Percentiles rank a stretch among this genome's conserved stretches.
These are phyloP conservation scores for Tieghemostelium lacteum DNA, from an alignment of 78 protist genomes.

Conservation along the genomic window DNA sequence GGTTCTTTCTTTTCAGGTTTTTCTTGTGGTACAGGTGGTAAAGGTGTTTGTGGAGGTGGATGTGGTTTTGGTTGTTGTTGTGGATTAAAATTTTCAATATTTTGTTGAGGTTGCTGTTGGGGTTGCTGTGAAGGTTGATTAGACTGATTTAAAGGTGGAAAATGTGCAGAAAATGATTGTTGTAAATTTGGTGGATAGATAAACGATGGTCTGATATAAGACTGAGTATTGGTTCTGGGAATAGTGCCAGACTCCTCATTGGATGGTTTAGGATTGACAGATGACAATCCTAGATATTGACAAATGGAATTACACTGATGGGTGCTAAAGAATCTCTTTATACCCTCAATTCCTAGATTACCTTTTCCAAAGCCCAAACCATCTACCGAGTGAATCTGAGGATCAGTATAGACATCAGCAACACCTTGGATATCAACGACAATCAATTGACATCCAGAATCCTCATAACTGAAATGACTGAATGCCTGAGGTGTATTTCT, in stretches of 20 bases:
- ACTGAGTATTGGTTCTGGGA: conserved; percentile 33
- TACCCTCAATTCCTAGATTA: conserved; percentile 88
- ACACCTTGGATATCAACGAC: conserved; percentile 95
- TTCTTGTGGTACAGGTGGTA: conserved; percentile 56
- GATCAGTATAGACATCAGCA: conserved; percentile 94
- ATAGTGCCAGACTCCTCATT: conserved; percentile 59
- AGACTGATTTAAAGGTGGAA: conserved; percentile 58
- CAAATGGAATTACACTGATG: conserved; percentile 94
- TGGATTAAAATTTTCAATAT: not conserved
- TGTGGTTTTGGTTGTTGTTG: conserved; percentile 31
- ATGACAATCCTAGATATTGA: conserved; percentile 51
- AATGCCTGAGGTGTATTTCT: conserved; percentile 95
- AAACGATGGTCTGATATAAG: conserved; percentile 64
- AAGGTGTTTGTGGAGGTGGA: conserved; percentile 70
- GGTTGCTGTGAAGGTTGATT: not conserved
- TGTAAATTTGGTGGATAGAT: conserved; percentile 64
- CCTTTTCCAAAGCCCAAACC: conserved; percentile 92
- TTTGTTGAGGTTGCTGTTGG: not conserved
- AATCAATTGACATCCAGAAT: conserved; percentile 78
- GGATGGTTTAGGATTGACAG: conserved; percentile 59
- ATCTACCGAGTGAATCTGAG: conserved; percentile 90
- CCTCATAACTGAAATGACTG: conserved; percentile 91
- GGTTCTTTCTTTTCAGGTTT: conserved; percentile 36
- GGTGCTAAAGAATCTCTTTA: conserved; percentile 80
- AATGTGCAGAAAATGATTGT: conserved; percentile 61